phyloP scores from a whole-genome alignment of 768 basidiomycete genomes.

The Leccinum obscurum region DNA sequence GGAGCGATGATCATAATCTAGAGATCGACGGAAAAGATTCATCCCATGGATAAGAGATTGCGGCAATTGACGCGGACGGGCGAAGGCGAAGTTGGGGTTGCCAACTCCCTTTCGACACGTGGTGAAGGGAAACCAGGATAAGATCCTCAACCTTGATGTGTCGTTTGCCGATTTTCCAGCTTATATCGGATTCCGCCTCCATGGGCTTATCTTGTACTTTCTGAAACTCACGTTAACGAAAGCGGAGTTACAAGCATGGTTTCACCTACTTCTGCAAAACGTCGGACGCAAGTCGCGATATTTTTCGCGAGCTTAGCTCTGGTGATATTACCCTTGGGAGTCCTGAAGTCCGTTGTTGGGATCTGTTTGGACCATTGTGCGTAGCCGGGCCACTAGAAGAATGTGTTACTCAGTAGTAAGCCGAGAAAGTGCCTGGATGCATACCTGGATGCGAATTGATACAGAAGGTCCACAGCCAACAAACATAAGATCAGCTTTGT shows the following conservation, averaged over 20 bases:
- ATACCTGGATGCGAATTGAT: conserved; percentile 74
- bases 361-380: conserved; percentile 78
- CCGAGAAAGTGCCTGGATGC: conserved; percentile 16
- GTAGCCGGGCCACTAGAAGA: conserved; percentile 75
- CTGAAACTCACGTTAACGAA: conserved; percentile 34
- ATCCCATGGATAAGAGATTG: conserved; percentile 2
- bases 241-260: not conserved
- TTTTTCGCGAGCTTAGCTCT: conserved; percentile 76
- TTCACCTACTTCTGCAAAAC: conserved; percentile 58
- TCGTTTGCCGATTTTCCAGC: conserved; percentile 61
- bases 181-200: conserved; percentile 62
- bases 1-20: conserved; percentile 1
- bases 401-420: not conserved
- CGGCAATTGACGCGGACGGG: not conserved
- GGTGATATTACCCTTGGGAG: conserved; percentile 76
- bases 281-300: conserved; percentile 71
- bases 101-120: conserved; percentile 82
- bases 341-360: conserved; percentile 78
- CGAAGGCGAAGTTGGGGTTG: conserved; percentile 70
- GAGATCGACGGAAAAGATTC: conserved; percentile 1
- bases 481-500: conserved; percentile 68
- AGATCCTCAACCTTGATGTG: conserved; percentile 66
- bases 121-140: conserved; percentile 75
- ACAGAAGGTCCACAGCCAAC: conserved; percentile 75
- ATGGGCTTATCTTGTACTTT: conserved; percentile 48